Percentiles rank a stretch among this genome's conserved stretches.
Evolutionary conservation across 2,329 filamentous ascomycete genomes (phyloP).

Genomic region (Neofusicoccum ribis): DNA sequence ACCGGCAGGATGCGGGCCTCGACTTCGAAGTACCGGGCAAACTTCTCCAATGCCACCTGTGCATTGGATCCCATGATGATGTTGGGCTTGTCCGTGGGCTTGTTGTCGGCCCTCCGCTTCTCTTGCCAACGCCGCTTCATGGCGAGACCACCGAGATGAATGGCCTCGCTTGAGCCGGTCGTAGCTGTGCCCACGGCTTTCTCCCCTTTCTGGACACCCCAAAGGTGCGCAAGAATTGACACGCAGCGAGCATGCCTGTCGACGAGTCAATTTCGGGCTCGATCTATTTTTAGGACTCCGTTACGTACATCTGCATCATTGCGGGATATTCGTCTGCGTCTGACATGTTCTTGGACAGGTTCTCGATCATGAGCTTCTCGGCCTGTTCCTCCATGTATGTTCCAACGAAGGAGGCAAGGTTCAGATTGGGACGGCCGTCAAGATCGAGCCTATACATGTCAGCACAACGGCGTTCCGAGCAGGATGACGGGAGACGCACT

Average conservation of each 20-base stretch:
- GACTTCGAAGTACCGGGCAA: constrained; percentile 73
- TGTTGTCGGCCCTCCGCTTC: constrained; percentile 58
- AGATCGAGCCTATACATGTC: constrained; percentile 50
- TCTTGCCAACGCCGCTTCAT: constrained; percentile 78
- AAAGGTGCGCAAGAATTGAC: constrained; percentile 67
- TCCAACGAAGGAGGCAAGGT: constrained; percentile 67
- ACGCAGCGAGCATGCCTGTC: constrained; percentile 66
- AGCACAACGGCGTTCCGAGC: not conserved
- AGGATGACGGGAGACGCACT: constrained; percentile 23
- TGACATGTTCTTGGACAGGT: constrained; percentile 70
- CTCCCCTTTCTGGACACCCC: constrained; percentile 62
- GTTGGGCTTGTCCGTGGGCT: constrained; percentile 65
- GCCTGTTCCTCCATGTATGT: constrained; percentile 72
- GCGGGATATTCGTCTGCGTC: constrained; percentile 57
- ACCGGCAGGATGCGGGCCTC: constrained; percentile 66
- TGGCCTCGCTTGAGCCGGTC: constrained; percentile 70
- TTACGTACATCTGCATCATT: constrained; percentile 35
- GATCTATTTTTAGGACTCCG: constrained; percentile 50
- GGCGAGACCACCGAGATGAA: constrained; percentile 68
- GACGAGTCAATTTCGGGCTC: not conserved
- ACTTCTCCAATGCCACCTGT: constrained; percentile 72
- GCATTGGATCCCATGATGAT: constrained; percentile 75
- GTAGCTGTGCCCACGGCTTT: constrained; percentile 69
- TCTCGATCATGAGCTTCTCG: constrained; percentile 65
- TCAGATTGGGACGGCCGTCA: constrained; percentile 67